phyloP scores from a whole-genome alignment of 2,329 filamentous ascomycete genomes.

The Aureobasidium lini region DNA sequence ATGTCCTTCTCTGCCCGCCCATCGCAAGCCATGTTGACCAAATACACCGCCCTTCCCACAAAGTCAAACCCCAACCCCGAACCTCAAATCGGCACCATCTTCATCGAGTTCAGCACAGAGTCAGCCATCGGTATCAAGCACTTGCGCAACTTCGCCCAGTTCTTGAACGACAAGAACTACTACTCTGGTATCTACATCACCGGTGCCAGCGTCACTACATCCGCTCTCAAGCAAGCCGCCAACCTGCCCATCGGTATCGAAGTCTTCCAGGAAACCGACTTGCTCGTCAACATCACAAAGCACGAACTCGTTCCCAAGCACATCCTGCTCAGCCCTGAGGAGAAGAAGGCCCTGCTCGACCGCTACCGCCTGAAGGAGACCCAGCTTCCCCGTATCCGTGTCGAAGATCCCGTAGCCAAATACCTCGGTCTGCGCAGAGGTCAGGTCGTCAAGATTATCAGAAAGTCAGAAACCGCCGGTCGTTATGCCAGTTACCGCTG shows the following conservation, averaged over 20 bases:
- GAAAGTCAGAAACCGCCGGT: slow-evolving; percentile 89
- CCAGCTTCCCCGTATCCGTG: slow-evolving; percentile 85
- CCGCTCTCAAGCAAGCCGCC: slow-evolving; percentile 77
- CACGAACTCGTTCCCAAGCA: slow-evolving; percentile 96
- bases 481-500: slow-evolving; percentile 91
- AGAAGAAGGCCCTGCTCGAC: slow-evolving; percentile 78
- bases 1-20: slow-evolving; percentile 87
- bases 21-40: slow-evolving; percentile 73
- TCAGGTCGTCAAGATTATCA: slow-evolving; percentile 97
- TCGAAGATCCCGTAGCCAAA: slow-evolving; percentile 83
- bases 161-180: slow-evolving; percentile 72
- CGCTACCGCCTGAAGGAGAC: slow-evolving; percentile 96
- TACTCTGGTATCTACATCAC: slow-evolving; percentile 89
- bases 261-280: slow-evolving; percentile 90
- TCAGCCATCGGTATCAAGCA: slow-evolving; percentile 80
- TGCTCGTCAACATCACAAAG: slow-evolving; percentile 96
- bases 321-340: slow-evolving; percentile 78
- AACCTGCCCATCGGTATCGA: slow-evolving; percentile 77
- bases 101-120: slow-evolving; percentile 84
- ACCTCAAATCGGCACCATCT: slow-evolving; percentile 73
- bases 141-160: slow-evolving; percentile 80
- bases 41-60: slow-evolving; percentile 68
- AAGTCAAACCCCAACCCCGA: slow-evolving; percentile 57
- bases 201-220: slow-evolving; percentile 70
- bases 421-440: slow-evolving; percentile 86